Percentiles rank a stretch among this genome's conserved stretches.
Evolutionary conservation across 2,329 filamentous ascomycete species (phyloP).

Genomic region (Alternaria sp.): DNA sequence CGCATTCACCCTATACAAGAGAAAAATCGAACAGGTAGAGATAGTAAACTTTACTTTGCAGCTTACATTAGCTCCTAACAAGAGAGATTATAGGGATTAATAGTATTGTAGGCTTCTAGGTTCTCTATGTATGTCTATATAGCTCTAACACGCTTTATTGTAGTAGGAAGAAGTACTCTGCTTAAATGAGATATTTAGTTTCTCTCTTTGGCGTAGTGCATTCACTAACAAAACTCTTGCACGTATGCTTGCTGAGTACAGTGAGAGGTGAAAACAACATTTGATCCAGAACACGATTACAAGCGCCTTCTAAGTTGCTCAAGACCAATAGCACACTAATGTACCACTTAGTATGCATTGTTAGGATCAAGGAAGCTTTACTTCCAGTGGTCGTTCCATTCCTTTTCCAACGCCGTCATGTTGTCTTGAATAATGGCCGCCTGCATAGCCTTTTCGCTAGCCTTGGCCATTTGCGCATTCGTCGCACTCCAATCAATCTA

Average conservation of each 20-base stretch:
- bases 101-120: no score
- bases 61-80: no score
- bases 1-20: no score
- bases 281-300: neutral
- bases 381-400: constrained; percentile 25
- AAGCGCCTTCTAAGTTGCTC: neutral
- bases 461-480: constrained; percentile 22
- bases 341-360: neutral
- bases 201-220: no score
- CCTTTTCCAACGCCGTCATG: constrained; percentile 19
- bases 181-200: no score
- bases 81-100: no score
- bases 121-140: no score
- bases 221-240: neutral
- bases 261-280: neutral
- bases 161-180: no score
- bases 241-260: neutral
- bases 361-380: neutral
- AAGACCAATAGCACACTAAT: neutral
- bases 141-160: no score
- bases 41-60: no score
- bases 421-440: constrained; percentile 23
- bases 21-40: no score
- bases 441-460: constrained; percentile 19
- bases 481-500: constrained; percentile 19